phyloP scores from a whole-genome alignment of 108 stramenopile species.

The Skeletonema tropicum region DNA sequence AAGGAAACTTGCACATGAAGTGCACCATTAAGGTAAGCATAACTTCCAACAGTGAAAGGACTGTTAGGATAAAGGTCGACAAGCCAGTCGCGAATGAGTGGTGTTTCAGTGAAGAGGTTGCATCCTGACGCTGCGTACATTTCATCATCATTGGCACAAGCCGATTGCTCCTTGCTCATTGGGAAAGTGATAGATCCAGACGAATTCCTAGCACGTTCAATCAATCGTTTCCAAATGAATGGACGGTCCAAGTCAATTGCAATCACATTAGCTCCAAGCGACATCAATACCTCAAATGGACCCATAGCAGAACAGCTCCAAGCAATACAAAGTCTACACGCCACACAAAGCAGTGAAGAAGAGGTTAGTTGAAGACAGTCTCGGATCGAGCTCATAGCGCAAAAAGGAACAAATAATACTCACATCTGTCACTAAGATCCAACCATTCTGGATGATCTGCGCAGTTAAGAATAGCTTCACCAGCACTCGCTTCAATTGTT shows the following conservation, averaged over 20 bases:
- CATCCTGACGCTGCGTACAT: slow-evolving; percentile 83
- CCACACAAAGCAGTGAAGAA: neutral
- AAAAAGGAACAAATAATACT: neutral
- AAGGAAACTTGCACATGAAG: slow-evolving; percentile 96
- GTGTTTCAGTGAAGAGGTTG: slow-evolving; percentile 94
- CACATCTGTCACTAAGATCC: slow-evolving; percentile 82
- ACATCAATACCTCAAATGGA: slow-evolving; percentile 91
- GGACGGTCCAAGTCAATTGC: slow-evolving; percentile 95
- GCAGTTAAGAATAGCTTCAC: slow-evolving; percentile 89
- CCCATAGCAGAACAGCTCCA: slow-evolving; percentile 99
- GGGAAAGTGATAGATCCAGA: slow-evolving; percentile 95
- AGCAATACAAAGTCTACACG: slow-evolving; percentile 88
- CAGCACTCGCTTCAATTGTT: slow-evolving; percentile 94
- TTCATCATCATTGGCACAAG: slow-evolving; percentile 66
- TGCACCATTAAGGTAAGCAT: slow-evolving; percentile 96
- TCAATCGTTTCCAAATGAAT: slow-evolving; percentile 90
- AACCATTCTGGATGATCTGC: slow-evolving; percentile 84
- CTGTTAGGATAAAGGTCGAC: slow-evolving; percentile 83
- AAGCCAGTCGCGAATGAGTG: slow-evolving; percentile 95
- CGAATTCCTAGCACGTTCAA: slow-evolving; percentile 78
- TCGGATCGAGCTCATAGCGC: neutral
- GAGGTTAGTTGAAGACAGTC: neutral
- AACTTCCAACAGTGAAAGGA: slow-evolving; percentile 89
- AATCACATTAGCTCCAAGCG: slow-evolving; percentile 94
- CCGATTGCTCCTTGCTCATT: slow-evolving; percentile 66